Evolutionary conservation across 1,284 basidiomycete species (phyloP).

Genomic region (Anthracocystis panici-leucophaei): DNA sequence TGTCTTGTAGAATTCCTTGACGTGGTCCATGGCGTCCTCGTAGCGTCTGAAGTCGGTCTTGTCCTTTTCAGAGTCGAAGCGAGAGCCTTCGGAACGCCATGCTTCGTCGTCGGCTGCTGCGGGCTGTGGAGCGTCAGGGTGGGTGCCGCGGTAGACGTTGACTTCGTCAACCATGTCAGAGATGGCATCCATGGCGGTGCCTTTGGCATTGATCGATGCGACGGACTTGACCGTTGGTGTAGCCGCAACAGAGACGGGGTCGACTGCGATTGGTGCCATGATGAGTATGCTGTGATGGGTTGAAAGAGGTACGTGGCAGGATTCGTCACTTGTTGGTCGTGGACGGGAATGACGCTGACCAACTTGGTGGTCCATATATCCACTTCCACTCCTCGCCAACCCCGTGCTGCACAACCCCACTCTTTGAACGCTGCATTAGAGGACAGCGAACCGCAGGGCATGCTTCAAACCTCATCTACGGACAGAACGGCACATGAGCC

Average conservation of each 20-base stretch:
- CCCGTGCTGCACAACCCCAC: too few relatives aligned
- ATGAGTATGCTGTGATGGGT: background rate
- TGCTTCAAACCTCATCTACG: background rate
- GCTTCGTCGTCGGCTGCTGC: conserved; percentile 27
- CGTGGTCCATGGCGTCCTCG: conserved; percentile 80
- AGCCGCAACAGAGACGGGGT: conserved; percentile 18
- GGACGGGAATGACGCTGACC: background rate
- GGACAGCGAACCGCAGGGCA: background rate
- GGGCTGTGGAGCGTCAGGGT: conserved; percentile 43
- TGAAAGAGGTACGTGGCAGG: background rate
- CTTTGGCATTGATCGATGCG: conserved; percentile 27
- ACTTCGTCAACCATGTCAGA: conserved; percentile 54
- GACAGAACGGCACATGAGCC: background rate
- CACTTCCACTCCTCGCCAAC: background rate
- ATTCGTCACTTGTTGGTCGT: background rate
- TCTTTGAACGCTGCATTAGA: too few relatives aligned
- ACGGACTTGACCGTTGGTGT: conserved; percentile 15
- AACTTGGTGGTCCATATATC: conserved; percentile 18
- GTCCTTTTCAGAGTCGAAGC: conserved; percentile 82
- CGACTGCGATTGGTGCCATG: conserved; percentile 41
- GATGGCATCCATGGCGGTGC: conserved; percentile 45
- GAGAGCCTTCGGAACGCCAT: conserved; percentile 69
- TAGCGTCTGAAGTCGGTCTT: conserved; percentile 74
- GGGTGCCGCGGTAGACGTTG: conserved; percentile 51
- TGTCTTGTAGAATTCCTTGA: conserved; percentile 87